Conservation (phyloP, 2,329 filamentous ascomycete genomes). For the Aspergillus ustus region DNA sequence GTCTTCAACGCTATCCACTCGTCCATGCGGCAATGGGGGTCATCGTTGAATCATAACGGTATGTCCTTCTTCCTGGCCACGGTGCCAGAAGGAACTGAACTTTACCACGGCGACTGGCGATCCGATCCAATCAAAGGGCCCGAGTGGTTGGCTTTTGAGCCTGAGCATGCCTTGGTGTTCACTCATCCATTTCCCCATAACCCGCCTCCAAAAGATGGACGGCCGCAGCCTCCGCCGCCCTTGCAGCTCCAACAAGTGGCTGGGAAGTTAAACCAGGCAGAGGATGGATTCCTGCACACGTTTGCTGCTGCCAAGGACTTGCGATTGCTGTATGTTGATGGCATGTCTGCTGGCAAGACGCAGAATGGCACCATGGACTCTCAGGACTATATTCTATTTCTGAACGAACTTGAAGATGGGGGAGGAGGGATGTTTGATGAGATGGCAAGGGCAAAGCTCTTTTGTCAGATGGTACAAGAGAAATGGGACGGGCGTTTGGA, state of each 20-base stretch:
- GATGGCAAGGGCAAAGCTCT: slow-evolving; percentile 54
- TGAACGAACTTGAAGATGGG: slow-evolving; percentile 32
- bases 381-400: slow-evolving; percentile 66
- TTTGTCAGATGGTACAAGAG: slow-evolving; percentile 60
- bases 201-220: slow-evolving; percentile 13
- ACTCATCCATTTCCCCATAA: slow-evolving; percentile 42
- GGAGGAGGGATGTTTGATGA: slow-evolving; percentile 44
- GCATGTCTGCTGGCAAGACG: slow-evolving; percentile 70
- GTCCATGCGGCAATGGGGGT: slow-evolving; percentile 75
- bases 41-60: slow-evolving; percentile 74
- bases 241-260: slow-evolving; percentile 7
- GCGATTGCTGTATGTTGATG: slow-evolving; percentile 70
- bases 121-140: slow-evolving; percentile 55
- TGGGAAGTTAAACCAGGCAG: not conserved
- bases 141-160: slow-evolving; percentile 78
- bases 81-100: slow-evolving; percentile 65
- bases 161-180: slow-evolving; percentile 73
- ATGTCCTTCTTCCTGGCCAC: slow-evolving; percentile 71
- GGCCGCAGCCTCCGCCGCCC: not conserved
- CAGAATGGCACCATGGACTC: slow-evolving; percentile 69
- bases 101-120: slow-evolving; percentile 67
- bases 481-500: slow-evolving; percentile 61
- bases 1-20: slow-evolving; percentile 76
- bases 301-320: slow-evolving; percentile 64
- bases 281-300: slow-evolving; percentile 66